Evolutionary conservation across 768 basidiomycete genomes (phyloP).

Genomic region (Hypholoma fasciculare): DNA sequence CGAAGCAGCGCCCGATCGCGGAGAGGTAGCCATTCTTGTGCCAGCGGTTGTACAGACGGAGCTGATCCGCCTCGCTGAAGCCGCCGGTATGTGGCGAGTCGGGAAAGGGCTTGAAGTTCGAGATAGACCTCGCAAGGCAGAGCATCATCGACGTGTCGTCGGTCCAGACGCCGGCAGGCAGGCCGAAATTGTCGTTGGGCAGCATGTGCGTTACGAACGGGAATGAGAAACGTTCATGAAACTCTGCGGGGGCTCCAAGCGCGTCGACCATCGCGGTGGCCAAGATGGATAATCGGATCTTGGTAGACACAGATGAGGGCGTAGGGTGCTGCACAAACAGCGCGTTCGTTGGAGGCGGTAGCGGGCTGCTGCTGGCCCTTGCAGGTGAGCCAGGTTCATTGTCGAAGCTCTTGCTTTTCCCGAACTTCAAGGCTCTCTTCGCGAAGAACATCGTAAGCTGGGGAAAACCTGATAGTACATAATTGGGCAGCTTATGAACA

Average conservation of each 20-base stretch:
- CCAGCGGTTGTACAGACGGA: slow-evolving; percentile 36
- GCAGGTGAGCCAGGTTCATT: background rate
- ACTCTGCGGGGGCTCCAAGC: slow-evolving; percentile 44
- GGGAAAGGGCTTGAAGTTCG: slow-evolving; percentile 22
- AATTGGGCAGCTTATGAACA: background rate
- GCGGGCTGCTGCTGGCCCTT: background rate
- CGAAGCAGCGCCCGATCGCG: slow-evolving; percentile 35
- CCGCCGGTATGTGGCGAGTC: slow-evolving; percentile 19
- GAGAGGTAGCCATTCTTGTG: slow-evolving; percentile 31
- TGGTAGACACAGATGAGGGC: slow-evolving; percentile 28
- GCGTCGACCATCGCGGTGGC: slow-evolving; percentile 45
- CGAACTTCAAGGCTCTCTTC: background rate
- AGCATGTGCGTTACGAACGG: slow-evolving; percentile 34
- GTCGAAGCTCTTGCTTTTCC: background rate
- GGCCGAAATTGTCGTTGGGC: slow-evolving; percentile 36
- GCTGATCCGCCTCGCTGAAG: slow-evolving; percentile 35
- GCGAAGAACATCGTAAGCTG: background rate
- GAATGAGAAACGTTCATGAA: slow-evolving; percentile 38
- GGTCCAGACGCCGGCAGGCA: slow-evolving; percentile 43
- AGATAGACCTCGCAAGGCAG: slow-evolving; percentile 41
- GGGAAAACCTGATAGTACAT: background rate
- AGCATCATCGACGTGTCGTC: slow-evolving; percentile 51
- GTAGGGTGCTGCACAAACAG: slow-evolving; percentile 28
- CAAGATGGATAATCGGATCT: slow-evolving; percentile 39
- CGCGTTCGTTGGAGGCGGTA: background rate